Evolutionary conservation across 2,329 filamentous ascomycete species (phyloP), one percentile per base, ranked within the genome.

Genomic region (Fusarium solani-melongenae): DNA sequence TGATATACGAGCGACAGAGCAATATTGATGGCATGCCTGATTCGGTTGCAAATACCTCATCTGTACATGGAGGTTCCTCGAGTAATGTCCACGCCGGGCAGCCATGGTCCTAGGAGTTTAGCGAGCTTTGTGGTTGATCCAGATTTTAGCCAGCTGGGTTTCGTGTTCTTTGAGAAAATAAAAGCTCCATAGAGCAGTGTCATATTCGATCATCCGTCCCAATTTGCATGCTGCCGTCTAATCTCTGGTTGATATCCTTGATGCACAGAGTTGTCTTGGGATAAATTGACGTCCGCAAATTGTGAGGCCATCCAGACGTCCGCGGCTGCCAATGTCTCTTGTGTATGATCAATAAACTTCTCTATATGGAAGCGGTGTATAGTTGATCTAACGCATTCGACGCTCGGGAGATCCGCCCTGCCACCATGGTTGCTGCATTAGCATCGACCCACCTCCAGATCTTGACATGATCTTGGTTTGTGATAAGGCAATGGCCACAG

Each of bases 371-470:
- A 36, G 58, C 58, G 58, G 58, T 46, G 58, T 61, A 46, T 61
- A n/a, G 29, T 46, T 44, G 29, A n/a, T 39, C 36, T 58, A 38
- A 41, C 29, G 20, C n/a, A 17, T 39, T 46, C 57, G 27, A 46
- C 33, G n/a, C 27, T 46, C 29, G 29, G 58, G 58, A 61, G 39
- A 49, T 49, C 58, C 29, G 58, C 58, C 41, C 6, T 61, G 20
- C 27, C n/a, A 24, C 17, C 24, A 46, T 55, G 44, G 33, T 53
- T 38, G 60, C 24, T 39, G 60, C 46, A 39, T 39, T 39, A 39
- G 46, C 60, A 62, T 39, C 15, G 46, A 41, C 60, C 39, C 60
- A 55, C 46, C 46, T 62, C 46, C 60, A 55, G 60, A 62, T 62
- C 34, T 55, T 53, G 46, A 62, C 34, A 62, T 62, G 60, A 39